These are phyloP conservation scores for Arabidopsis hybrid DNA, from an alignment of 441 rosid genomes.

Conservation along the genomic window DNA sequence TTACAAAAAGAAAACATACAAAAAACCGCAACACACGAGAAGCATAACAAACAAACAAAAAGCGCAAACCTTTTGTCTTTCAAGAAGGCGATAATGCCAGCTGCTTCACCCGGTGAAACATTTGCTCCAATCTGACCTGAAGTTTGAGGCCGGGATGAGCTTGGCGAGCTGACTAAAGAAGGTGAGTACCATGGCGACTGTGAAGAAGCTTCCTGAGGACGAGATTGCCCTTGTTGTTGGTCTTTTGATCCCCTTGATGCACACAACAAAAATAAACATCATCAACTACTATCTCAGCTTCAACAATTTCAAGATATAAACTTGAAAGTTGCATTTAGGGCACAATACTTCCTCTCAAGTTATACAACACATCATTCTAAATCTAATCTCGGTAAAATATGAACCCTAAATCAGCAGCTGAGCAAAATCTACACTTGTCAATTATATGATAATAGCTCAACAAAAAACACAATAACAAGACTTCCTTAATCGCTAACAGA, in stretches of 20 bases:
- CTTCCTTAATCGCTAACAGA: conserved; percentile 8
- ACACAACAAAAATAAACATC: background rate
- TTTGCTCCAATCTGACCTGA: conserved; percentile 62
- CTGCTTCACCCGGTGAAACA: conserved; percentile 86
- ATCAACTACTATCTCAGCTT: conserved; percentile 7
- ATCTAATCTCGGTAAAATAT: background rate
- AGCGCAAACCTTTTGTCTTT: conserved; percentile 76
- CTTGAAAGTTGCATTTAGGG: background rate
- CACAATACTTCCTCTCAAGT: background rate
- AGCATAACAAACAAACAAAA: background rate
- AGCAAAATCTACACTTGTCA: background rate
- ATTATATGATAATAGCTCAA: background rate
- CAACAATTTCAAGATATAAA: background rate
- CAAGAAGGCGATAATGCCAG: conserved; percentile 68
- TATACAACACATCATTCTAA: too few species aligned
- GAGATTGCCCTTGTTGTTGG: conserved; percentile 71
- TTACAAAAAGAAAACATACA: conserved; percentile 4
- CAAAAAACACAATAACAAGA: background rate
- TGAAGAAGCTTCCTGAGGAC: conserved; percentile 60
- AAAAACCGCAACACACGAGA: conserved; percentile 7
- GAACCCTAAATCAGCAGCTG: conserved; percentile 14
- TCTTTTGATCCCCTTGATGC: conserved; percentile 74
- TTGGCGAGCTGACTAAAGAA: conserved; percentile 63
- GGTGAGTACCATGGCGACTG: conserved; percentile 84
- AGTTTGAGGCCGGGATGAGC: conserved; percentile 68